Percentiles rank a stretch among this genome's conserved stretches.
phyloP scores from a whole-genome alignment of 345 rosid genomes.

The Adansonia digitata region DNA sequence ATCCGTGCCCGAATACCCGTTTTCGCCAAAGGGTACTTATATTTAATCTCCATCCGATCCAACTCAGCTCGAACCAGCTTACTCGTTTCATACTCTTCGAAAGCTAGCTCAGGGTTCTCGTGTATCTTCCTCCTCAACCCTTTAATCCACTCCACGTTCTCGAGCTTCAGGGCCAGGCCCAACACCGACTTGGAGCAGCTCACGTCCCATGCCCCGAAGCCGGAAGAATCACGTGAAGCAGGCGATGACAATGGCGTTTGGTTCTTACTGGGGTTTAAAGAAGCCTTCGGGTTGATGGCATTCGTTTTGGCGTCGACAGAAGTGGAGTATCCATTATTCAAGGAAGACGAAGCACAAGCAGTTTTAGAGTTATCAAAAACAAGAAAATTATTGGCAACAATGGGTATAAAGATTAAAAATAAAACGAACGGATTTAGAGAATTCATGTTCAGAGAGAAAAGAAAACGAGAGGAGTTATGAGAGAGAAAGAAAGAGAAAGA shows the following conservation, averaged over 20 bases:
- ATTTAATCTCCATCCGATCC: constrained; percentile 39
- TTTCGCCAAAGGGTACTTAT: constrained; percentile 43
- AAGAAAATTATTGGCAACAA: not conserved
- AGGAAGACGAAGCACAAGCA: not conserved
- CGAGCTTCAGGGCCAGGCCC: constrained; percentile 30
- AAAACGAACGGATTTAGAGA: not conserved
- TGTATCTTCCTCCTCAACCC: constrained; percentile 48
- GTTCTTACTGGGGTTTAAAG: constrained; percentile 13
- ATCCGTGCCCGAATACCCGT: constrained; percentile 59
- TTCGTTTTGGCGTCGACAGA: constrained; percentile 12
- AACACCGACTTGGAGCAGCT: constrained; percentile 34
- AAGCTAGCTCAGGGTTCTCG: constrained; percentile 62
- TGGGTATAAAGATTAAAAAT: not conserved
- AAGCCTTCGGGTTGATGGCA: constrained; percentile 10
- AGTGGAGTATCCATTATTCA: not conserved
- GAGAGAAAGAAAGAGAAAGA: not conserved
- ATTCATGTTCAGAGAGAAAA: constrained; percentile 10
- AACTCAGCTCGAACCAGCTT: constrained; percentile 45
- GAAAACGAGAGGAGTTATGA: not conserved
- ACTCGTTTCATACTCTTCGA: constrained; percentile 51
- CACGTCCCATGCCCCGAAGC: constrained; percentile 25
- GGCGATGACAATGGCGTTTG: constrained; percentile 6
- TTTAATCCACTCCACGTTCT: constrained; percentile 43
- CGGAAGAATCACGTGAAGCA: not conserved
- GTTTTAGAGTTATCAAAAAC: not conserved